phyloP scores from a whole-genome alignment of 2,329 filamentous ascomycete species.

The Xenoacremonium recifei region DNA sequence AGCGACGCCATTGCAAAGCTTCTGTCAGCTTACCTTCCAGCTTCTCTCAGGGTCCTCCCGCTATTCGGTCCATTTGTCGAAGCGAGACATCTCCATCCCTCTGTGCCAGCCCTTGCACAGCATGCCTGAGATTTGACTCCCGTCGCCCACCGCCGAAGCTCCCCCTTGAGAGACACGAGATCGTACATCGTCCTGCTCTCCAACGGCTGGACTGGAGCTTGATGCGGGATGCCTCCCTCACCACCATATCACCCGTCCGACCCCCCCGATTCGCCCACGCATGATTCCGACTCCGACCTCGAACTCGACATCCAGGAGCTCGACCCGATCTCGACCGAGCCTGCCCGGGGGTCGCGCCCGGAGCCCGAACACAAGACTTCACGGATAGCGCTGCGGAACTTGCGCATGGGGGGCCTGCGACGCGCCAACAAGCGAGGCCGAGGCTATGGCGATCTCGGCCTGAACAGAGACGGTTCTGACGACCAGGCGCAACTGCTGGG shows the following conservation, averaged over 20 bases:
- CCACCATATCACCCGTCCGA: slow-evolving; percentile 52
- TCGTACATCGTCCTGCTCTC: slow-evolving; percentile 7
- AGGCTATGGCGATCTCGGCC: slow-evolving; percentile 61
- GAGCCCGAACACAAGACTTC: slow-evolving; percentile 42
- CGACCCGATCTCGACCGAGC: slow-evolving; percentile 56
- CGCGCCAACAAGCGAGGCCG: slow-evolving; percentile 53
- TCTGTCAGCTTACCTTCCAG: too few species aligned
- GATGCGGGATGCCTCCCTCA: slow-evolving; percentile 58
- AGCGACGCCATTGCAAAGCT: too few species aligned
- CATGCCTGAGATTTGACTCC: background rate
- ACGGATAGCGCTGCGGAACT: slow-evolving; percentile 68
- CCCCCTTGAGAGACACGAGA: too few species aligned
- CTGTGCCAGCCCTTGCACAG: too few species aligned
- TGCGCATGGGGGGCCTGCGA: slow-evolving; percentile 65
- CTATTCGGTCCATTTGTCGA: too few species aligned
- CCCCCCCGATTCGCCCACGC: slow-evolving; percentile 61
- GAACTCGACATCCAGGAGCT: slow-evolving; percentile 80
- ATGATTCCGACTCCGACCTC: slow-evolving; percentile 73
- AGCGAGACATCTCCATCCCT: too few species aligned
- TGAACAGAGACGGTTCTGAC: slow-evolving; percentile 53
- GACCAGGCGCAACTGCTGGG: slow-evolving; percentile 69
- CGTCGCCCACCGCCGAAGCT: too few species aligned
- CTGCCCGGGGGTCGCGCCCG: slow-evolving; percentile 30
- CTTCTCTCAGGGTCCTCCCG: too few species aligned
- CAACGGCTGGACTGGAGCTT: slow-evolving; percentile 15